Base-by-base conservation (phyloP, 352 stramenopile genomes). In the Aphanomyces cochlioides region DNA sequence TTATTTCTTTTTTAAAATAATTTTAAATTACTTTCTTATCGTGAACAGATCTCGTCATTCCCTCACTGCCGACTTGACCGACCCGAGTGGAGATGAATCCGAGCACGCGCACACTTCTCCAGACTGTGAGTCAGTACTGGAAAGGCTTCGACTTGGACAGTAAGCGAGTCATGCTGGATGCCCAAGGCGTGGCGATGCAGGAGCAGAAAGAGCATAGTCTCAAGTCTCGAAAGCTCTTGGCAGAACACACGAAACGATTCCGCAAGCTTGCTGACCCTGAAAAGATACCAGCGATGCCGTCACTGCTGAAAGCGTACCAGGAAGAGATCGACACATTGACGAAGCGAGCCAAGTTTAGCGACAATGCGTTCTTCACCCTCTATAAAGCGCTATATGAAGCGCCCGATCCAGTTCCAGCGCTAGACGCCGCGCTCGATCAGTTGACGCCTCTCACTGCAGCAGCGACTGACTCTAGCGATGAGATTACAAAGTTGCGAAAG, bases 241-340 rank as follows among this genome's bases (percentile, higher is more conserved):
- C 87, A 13, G 88, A 95, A 72, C 84, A 81, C 17, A 95, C 89
- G 48, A 95, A 95, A 73, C 78, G 78, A 19, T 96, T 95, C 69
- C 77, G 88, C 54, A 83, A 87, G 56, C 79, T 94, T 4, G 63
- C 76, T 37, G 86, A 95, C 67, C 34, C 78, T 3, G 87, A 96
- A 0, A 96, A 96, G 67, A 72, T 90, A 4, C 66, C 79, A 19
- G 77, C 72, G 4, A 72, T 86, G 3, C 80, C 82, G 2, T 67
- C 76, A 2, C 66, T 97, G 50, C 69, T 97, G n/a, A 93, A 91
- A 15, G 82, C 86, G 43, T 97, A 97, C 72, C 90, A 97, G 73
- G 87, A 97, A 67, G 90, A 97, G 71, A 96, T 97, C 59, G 90
- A 97, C 78, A 86, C 89, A 48, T 77, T 98, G 37, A 98, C 92